These are phyloP conservation scores for Melaleuca quinquenervia DNA, from an alignment of 345 rosid species.

Conservation along the genomic window DNA sequence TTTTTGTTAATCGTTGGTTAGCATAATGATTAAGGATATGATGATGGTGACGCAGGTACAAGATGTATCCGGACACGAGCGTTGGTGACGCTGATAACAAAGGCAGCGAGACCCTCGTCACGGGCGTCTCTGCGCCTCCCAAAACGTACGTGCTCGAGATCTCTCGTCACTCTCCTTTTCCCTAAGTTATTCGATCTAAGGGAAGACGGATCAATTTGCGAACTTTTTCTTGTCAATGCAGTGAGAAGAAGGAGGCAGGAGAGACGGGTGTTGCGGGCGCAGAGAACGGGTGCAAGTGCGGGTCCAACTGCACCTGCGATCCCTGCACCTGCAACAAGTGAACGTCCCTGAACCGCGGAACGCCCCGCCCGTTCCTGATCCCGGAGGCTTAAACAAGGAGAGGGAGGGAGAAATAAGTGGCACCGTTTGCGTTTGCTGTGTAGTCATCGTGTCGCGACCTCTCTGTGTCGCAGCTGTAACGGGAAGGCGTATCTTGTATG, in stretches of 20 bases:
- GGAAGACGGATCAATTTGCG: constrained; percentile 9
- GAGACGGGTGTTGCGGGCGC: constrained; percentile 35
- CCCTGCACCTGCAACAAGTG: constrained; percentile 58
- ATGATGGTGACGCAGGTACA: constrained; percentile 27
- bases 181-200: neutral
- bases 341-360: neutral
- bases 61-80: constrained; percentile 43
- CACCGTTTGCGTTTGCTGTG: neutral
- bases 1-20: neutral
- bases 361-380: neutral
- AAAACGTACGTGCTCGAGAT: constrained; percentile 4
- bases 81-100: constrained; percentile 31
- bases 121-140: constrained; percentile 44
- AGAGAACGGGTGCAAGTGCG: constrained; percentile 56
- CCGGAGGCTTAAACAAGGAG: neutral
- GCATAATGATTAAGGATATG: neutral
- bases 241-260: constrained; percentile 12
- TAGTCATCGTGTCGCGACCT: neutral
- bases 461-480: neutral
- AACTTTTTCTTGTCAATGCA: neutral
- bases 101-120: constrained; percentile 27
- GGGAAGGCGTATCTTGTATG: neutral
- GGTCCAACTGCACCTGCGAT: constrained; percentile 56
- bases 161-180: neutral
- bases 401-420: neutral